A percentile compares a stretch with the other conserved stretches of the same genome.
Conservation (phyloP, 179 eudicot genomes). For the Vitellaria paradoxa region DNA sequence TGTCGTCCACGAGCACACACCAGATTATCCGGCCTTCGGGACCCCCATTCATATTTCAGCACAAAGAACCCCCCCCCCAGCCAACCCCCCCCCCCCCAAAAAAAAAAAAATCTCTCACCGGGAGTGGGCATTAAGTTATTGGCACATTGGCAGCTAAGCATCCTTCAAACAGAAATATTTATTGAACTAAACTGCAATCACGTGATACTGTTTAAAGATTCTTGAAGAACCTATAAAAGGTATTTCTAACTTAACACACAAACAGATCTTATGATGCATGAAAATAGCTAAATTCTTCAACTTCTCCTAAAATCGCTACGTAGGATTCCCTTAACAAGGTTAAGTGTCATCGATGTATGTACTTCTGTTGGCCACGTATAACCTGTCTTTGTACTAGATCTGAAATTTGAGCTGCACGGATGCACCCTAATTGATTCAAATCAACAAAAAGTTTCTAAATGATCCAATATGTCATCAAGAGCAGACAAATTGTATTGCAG, state of each 20-base stretch:
- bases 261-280: neutral
- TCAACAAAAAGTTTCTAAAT: neutral
- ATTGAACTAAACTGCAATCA: neutral
- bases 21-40: no score
- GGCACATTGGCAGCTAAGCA: no score
- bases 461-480: neutral
- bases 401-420: neutral
- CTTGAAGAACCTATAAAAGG: neutral
- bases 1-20: no score
- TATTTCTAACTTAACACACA: neutral
- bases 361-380: neutral
- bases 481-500: neutral
- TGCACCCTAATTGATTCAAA: neutral
- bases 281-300: neutral
- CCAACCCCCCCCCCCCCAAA: neutral
- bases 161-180: no score
- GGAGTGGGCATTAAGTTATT: no score
- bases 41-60: no score
- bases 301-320: neutral
- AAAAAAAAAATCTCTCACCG: neutral
- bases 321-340: neutral
- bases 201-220: neutral
- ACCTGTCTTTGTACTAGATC: neutral
- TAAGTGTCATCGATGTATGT: neutral
- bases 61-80: no score